These are phyloP conservation scores for Podospora pseudocomata DNA, from an alignment of 495 filamentous ascomycete genomes.

Conservation along the genomic window DNA sequence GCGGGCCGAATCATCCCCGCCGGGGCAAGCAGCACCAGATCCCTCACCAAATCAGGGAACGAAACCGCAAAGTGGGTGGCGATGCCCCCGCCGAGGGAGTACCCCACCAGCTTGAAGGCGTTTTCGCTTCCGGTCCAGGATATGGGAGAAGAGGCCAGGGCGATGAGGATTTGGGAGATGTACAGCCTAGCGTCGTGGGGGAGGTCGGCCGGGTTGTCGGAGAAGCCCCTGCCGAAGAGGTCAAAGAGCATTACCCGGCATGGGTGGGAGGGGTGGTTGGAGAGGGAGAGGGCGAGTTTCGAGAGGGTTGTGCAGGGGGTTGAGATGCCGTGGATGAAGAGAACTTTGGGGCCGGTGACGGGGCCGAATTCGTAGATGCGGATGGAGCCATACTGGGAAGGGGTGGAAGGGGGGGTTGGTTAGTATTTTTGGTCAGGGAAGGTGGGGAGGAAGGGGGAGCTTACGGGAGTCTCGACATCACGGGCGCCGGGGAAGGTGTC, in stretches of 20 bases:
- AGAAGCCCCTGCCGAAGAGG: constrained; percentile 78
- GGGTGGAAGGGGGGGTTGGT: too few species aligned
- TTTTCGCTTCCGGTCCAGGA: constrained; percentile 56
- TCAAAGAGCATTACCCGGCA: constrained; percentile 82
- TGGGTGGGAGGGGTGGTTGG: constrained; percentile 50
- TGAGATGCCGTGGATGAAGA: constrained; percentile 82
- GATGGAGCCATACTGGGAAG: constrained; percentile 66
- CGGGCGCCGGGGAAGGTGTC: constrained; percentile 44
- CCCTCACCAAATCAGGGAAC: constrained; percentile 63
- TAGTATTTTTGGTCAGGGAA: constrained; percentile 9
- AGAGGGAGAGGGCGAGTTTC: constrained; percentile 64
- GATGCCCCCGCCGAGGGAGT: constrained; percentile 81
- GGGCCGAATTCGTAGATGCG: constrained; percentile 90
- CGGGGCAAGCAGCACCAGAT: constrained; percentile 70
- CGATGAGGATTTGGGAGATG: constrained; percentile 67
- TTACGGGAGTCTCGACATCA: constrained; percentile 44
- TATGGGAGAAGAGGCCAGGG: constrained; percentile 64
- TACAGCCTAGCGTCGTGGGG: constrained; percentile 74
- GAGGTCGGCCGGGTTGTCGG: constrained; percentile 61
- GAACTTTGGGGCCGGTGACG: constrained; percentile 69
- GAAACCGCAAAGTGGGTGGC: constrained; percentile 66
- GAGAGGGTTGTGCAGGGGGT: constrained; percentile 75
- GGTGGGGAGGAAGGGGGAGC: not conserved
- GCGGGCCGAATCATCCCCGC: constrained; percentile 64
- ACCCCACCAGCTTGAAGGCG: constrained; percentile 71